Conservation (phyloP, 129 eudicot genomes). For the Flaveria linearis region DNA sequence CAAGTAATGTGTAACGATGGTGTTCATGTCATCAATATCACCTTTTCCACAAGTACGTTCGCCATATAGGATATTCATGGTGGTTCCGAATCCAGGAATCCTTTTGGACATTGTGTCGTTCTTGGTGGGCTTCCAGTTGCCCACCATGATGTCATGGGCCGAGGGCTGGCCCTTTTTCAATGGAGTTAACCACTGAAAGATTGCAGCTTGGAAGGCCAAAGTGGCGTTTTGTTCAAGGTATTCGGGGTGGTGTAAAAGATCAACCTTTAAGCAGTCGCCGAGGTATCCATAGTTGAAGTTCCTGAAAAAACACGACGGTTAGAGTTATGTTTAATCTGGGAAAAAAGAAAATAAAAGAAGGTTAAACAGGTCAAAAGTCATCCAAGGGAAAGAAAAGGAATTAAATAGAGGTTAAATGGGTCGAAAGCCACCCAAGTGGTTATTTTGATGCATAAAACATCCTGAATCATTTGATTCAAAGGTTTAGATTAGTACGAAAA, state of each 20-base stretch:
- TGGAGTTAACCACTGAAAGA: slow-evolving; percentile 86
- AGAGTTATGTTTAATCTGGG: neutral
- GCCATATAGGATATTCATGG: slow-evolving; percentile 87
- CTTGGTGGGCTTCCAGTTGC: slow-evolving; percentile 84
- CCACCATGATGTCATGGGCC: slow-evolving; percentile 78
- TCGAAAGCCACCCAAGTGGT: neutral
- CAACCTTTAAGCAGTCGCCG: slow-evolving; percentile 69
- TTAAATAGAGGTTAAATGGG: neutral
- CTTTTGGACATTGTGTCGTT: slow-evolving; percentile 75
- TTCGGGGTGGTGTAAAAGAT: slow-evolving; percentile 86
- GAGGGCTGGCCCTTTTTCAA: slow-evolving; percentile 75
- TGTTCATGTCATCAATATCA: slow-evolving; percentile 72
- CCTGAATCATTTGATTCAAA: no score
- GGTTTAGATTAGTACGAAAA: no score
- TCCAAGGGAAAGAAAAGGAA: no score
- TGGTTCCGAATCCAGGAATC: slow-evolving; percentile 75
- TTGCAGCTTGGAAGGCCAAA: slow-evolving; percentile 92
- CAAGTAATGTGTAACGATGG: slow-evolving; percentile 71
- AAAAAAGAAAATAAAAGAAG: no score
- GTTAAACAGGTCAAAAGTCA: neutral
- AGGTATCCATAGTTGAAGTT: slow-evolving; percentile 79
- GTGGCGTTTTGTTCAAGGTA: slow-evolving; percentile 97
- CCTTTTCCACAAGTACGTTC: slow-evolving; percentile 84
- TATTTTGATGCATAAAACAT: no score
- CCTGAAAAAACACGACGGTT: slow-evolving; percentile 41